Conservation (phyloP, 1,284 basidiomycete species). For the Ceratobasidium sp. region DNA sequence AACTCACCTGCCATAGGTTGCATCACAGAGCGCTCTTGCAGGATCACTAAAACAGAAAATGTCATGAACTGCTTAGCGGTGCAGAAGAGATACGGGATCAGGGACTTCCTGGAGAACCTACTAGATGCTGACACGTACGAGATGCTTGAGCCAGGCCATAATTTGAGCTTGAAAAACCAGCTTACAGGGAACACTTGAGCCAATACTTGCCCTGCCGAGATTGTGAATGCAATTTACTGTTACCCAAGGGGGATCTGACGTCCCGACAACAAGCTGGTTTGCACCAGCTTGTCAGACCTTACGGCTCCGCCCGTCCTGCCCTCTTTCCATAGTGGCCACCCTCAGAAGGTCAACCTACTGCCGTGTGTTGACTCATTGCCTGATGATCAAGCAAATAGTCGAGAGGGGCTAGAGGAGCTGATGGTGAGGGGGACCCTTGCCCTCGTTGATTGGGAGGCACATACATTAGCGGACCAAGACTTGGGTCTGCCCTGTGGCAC, state of each 20-base stretch:
- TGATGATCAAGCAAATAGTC: not conserved
- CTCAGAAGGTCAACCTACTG: not conserved
- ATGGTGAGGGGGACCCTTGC: not conserved
- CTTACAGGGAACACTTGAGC: not conserved
- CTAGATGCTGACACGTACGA: not conserved
- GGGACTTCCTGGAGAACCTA: no score
- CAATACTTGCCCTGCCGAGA: slow-evolving; percentile 6
- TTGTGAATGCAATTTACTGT: not conserved
- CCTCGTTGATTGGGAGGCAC: not conserved
- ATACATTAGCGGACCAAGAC: not conserved
- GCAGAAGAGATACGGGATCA: no score
- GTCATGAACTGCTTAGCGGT: no score
- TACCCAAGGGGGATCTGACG: not conserved
- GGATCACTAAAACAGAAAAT: no score
- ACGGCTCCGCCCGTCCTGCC: not conserved
- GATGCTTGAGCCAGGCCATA: not conserved
- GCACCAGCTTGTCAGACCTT: not conserved
- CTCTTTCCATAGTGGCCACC: not conserved
- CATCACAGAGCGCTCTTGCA: no score
- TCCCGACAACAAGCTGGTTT: not conserved
- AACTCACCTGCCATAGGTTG: no score
- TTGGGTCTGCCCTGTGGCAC: not conserved
- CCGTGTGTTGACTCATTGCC: not conserved
- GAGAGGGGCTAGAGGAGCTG: slow-evolving; percentile 11
- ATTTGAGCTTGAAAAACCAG: not conserved